A percentile compares a stretch with the other conserved stretches of the same genome.
Conservation (phyloP, 495 filamentous ascomycete genomes). For the Amorphotheca resinae region DNA sequence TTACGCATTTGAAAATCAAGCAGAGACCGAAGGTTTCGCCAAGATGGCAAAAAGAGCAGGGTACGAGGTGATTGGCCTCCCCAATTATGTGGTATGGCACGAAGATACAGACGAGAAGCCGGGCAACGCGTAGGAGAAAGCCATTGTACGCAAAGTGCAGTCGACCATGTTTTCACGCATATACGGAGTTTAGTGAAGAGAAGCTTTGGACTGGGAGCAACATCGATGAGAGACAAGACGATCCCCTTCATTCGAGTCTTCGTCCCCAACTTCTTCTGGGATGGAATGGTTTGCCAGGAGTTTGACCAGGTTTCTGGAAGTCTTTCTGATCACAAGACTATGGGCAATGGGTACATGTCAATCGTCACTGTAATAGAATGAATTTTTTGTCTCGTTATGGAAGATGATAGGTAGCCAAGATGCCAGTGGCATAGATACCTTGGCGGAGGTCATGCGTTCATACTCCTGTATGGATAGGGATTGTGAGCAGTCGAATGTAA, state of each 20-base stretch:
- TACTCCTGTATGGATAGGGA: slow-evolving; percentile 16
- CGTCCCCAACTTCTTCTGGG: slow-evolving; percentile 9
- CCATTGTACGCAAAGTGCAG: slow-evolving; percentile 9
- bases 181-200: slow-evolving; percentile 20
- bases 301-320: slow-evolving; percentile 1
- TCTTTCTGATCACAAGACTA: not conserved
- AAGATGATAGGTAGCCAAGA: not conserved
- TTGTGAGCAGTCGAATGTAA: slow-evolving; percentile 14
- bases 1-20: slow-evolving; percentile 97
- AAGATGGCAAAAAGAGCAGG: slow-evolving; percentile 97
- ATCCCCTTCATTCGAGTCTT: slow-evolving; percentile 5
- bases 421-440: slow-evolving; percentile 7
- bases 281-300: not conserved
- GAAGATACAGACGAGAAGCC: slow-evolving; percentile 97
- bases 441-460: not conserved
- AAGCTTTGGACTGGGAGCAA: slow-evolving; percentile 10
- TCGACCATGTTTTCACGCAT: slow-evolving; percentile 19
- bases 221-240: slow-evolving; percentile 14
- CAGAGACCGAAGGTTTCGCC: slow-evolving; percentile 96
- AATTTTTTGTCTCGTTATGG: slow-evolving; percentile 4
- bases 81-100: slow-evolving; percentile 98
- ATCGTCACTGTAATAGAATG: slow-evolving; percentile 15
- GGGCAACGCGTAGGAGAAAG: slow-evolving; percentile 43
- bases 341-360: slow-evolving; percentile 1
- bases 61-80: slow-evolving; percentile 82